Evolutionary conservation across 768 basidiomycete genomes (phyloP), one percentile per base, ranked within the genome.

Genomic region (Lyophyllum semitale): DNA sequence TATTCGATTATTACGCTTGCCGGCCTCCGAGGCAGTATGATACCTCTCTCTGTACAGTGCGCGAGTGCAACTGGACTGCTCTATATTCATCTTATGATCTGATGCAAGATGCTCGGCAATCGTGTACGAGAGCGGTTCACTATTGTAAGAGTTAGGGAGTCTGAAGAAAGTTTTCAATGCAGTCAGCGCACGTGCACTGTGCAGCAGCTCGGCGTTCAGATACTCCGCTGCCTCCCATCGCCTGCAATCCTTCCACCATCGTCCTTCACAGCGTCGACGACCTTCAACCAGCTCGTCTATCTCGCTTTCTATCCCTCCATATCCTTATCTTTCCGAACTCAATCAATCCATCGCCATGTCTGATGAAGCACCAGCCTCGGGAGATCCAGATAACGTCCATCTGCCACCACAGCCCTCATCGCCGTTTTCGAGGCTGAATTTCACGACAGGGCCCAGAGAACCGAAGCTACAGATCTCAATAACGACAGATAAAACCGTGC

Each of bases 391-490:
- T 88, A 62, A 84, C 18, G 12, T 15, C 15, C 8, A 8, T 22
- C 26, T 15, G 3, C n/a, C n/a, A n/a, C n/a, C n/a, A n/a, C n/a
- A n/a, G n/a, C n/a, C n/a, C n/a, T n/a, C 26, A 2, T 15, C 20
- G 26, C 8, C 8, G 15, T n/a, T n/a, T 8, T 9, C 4, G 4
- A 5, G 4, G 18, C 17, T 48, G 30, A 23, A 33, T 41, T 15
- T 50, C 30, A 20, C 44, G 23, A n/a, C 27, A 52, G 92, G 95
- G 7, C 93, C 95, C 0, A 91, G 83, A 66, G 95, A 98, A 73
- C 80, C 96, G 73, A 98, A 97, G 77, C 82, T 98, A 30, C 84
- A 93, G 67, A 88, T 98, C 55, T 78, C 84, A 29, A 93, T 98
- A 66, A 72, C 80, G 46, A 80, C 85, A 2, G 85, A 88, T 70